Base-by-base conservation (phyloP, 1,139 yeast species). In the Dujonia santamariae region DNA sequence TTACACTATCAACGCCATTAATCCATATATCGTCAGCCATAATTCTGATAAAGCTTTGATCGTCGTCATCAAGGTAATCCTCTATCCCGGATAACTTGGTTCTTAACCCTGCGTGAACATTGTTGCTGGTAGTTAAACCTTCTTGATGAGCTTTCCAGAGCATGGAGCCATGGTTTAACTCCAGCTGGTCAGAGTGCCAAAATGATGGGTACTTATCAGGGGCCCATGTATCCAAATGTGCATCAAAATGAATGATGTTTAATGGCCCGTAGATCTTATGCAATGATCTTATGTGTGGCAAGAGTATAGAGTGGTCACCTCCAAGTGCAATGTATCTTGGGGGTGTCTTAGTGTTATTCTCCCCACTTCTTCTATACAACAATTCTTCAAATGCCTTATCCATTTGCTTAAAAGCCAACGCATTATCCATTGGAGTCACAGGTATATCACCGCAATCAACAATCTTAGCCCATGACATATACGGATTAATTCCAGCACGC, bases 381-480 rank as follows among this genome's bases (percentile, higher is more conserved):
- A 83, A 61, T 47, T 79, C 85, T 38, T 70, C 75, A 54, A 79
- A 83, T 0, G 79, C 94, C 47, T 64, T 58, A 7, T 78, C 71
- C 92, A 84, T 83, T 56, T 83, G 90, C 45, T 68, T 63, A 48
- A 82, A 69, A 0, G 90, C 92, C 41, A 84, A 59, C 14, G 59
- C 48, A 50, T 82, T 83, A 53, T 84, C 92, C 80, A 83, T 78
- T 12, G 92, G 92, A 1, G 87, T 70, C 13, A 82, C 78, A 1
- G 92, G 90, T 33, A 84, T 75, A 56, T 84, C 94, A n/a, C 86
- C 87, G 60, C 94, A 84, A 56, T 84, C 94, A 18, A 82, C 46
- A 13, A 84, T 60, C 32, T 60, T 69, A 16, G 90, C 88, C 87
- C 90, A 81, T 34, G 72, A 59, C 22, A 59, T 54, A 51, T 80